Percentiles rank a stretch among this genome's conserved stretches.
These are phyloP conservation scores for Colletotrichum gloeosporioides DNA, from an alignment of 2,329 filamentous ascomycete genomes.

Conservation along the genomic window DNA sequence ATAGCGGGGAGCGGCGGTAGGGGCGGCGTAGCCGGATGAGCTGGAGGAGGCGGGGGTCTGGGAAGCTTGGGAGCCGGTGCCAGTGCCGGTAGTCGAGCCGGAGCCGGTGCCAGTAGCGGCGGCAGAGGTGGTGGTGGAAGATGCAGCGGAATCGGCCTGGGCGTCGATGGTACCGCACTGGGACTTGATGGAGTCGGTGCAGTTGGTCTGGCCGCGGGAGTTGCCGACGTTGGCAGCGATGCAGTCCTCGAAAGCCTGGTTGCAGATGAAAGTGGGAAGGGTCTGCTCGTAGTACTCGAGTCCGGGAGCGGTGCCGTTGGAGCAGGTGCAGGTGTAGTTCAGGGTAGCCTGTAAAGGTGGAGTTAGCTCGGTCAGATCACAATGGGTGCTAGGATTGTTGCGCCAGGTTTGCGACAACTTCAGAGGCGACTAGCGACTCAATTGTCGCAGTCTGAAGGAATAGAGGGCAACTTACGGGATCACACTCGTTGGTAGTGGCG, in stretches of 20 bases:
- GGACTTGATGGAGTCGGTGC: conserved; percentile 50
- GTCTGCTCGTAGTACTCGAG: conserved; percentile 60
- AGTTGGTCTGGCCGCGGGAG: conserved; percentile 49
- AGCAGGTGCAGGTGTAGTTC: conserved; percentile 54
- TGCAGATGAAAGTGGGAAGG: conserved; percentile 58
- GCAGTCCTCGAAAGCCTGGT: conserved; percentile 53
- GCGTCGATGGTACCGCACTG: conserved; percentile 50
- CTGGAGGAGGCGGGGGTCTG: conserved; percentile 25
- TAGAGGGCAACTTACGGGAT: conserved; percentile 43
- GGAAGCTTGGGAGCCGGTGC: conserved; percentile 17
- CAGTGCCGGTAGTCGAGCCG: not conserved
- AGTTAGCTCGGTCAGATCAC: not conserved
- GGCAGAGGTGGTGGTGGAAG: conserved; percentile 15
- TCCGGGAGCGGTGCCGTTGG: conserved; percentile 53
- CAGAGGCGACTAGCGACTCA: not conserved
- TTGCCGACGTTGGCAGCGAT: conserved; percentile 46
- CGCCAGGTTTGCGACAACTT: not conserved
- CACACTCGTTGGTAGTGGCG: conserved; percentile 48
- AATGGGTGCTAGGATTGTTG: not conserved
- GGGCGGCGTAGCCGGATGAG: conserved; percentile 36
- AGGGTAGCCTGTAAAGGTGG: conserved; percentile 41
- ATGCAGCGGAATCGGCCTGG: not conserved
- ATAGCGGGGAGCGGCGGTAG: conserved; percentile 50
- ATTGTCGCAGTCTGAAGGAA: not conserved
- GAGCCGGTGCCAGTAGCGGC: conserved; percentile 14